Evolutionary conservation across 345 rosid species (phyloP).

Genomic region (Gossypium sturtianum): DNA sequence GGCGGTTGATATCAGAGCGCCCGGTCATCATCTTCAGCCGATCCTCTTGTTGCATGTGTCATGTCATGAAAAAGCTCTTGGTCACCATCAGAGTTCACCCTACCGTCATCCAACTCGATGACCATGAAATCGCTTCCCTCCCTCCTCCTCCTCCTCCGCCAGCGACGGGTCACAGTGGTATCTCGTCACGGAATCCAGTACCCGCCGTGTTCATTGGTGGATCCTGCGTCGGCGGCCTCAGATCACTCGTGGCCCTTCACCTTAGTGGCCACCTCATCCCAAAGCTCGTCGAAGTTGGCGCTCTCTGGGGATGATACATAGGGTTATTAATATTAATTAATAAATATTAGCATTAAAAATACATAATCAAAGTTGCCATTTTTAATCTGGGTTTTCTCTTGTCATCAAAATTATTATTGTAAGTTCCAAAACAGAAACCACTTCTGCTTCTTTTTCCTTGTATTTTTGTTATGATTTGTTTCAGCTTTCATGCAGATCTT

Average conservation of each 20-base stretch:
- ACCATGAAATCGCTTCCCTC: slow-evolving; percentile 74
- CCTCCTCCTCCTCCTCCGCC: slow-evolving; percentile 43
- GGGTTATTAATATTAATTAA: background rate
- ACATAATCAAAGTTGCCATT: background rate
- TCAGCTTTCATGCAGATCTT: slow-evolving; percentile 8
- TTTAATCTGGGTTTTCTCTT: background rate
- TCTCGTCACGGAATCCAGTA: slow-evolving; percentile 20
- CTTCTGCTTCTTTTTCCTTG: too few relatives aligned
- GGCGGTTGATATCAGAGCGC: slow-evolving; percentile 73
- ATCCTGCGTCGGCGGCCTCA: slow-evolving; percentile 71
- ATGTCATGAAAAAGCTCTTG: slow-evolving; percentile 81
- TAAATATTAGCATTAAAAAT: slow-evolving; percentile 2
- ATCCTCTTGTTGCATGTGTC: slow-evolving; percentile 94
- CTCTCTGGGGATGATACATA: slow-evolving; percentile 49
- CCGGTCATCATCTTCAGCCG: slow-evolving; percentile 88
- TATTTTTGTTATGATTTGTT: background rate
- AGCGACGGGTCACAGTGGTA: slow-evolving; percentile 10
- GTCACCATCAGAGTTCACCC: slow-evolving; percentile 79
- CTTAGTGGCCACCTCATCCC: slow-evolving; percentile 83
- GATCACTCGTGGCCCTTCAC: slow-evolving; percentile 83
- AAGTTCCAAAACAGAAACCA: background rate
- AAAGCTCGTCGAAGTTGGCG: slow-evolving; percentile 83
- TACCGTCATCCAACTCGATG: slow-evolving; percentile 84
- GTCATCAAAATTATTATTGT: background rate
- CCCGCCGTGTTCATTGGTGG: slow-evolving; percentile 86